These are phyloP conservation scores for Inonotus obliquus DNA, from an alignment of 1,284 basidiomycete species.

Conservation along the genomic window DNA sequence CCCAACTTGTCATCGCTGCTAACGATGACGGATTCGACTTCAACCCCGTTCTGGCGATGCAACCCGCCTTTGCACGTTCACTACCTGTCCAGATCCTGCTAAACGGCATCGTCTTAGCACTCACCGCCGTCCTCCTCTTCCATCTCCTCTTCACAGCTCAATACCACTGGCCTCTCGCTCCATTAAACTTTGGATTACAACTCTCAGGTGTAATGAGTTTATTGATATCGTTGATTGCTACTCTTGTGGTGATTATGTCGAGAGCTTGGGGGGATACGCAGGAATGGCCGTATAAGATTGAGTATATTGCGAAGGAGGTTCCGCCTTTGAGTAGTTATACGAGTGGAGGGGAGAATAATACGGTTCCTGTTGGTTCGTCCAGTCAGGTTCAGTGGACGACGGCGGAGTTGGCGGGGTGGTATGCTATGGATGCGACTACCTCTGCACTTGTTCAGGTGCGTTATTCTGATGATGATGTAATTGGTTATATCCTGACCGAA, in stretches of 20 bases:
- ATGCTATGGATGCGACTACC: slow-evolving; percentile 83
- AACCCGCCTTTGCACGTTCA: slow-evolving; percentile 78
- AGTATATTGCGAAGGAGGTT: slow-evolving; percentile 82
- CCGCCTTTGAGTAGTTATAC: slow-evolving; percentile 44
- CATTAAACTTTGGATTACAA: slow-evolving; percentile 89
- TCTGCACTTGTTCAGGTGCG: slow-evolving; percentile 81
- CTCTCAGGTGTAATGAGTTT: slow-evolving; percentile 78
- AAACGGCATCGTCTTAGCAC: slow-evolving; percentile 82
- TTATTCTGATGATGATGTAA: slow-evolving; percentile 9
- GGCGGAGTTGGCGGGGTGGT: slow-evolving; percentile 75
- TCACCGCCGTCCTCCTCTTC: slow-evolving; percentile 83
- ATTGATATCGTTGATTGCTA: slow-evolving; percentile 73
- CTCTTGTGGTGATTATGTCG: slow-evolving; percentile 69
- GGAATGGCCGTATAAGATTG: slow-evolving; percentile 92
- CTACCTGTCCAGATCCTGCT: slow-evolving; percentile 90
- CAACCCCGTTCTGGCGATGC: slow-evolving; percentile 71
- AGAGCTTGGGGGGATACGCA: slow-evolving; percentile 59
- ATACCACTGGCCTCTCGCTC: slow-evolving; percentile 93
- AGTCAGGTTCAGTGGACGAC: slow-evolving; percentile 49
- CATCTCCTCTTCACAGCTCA: slow-evolving; percentile 94
- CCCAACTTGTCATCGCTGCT: background rate
- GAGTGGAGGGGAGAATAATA: slow-evolving; percentile 23
- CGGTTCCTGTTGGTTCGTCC: slow-evolving; percentile 19
- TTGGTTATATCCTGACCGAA: background rate
- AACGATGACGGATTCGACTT: slow-evolving; percentile 11